Base-by-base conservation (phyloP, 2,329 filamentous ascomycete species). In the Anthostomella pinea region DNA sequence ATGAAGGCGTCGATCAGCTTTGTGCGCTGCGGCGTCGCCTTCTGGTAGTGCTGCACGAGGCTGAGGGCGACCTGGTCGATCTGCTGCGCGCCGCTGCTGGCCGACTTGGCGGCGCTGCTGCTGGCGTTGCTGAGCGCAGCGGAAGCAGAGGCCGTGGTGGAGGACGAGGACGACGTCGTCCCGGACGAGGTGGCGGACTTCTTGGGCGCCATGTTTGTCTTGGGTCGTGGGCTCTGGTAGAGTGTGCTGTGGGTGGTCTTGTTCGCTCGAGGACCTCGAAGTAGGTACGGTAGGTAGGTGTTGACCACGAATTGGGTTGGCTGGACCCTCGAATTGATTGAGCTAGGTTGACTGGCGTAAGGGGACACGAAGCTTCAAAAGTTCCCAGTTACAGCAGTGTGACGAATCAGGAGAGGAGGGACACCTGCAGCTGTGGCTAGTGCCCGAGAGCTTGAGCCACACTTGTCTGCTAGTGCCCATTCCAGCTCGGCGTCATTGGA, bases 1-100 rank as follows among this genome's bases (percentile, higher is more conserved):
- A 98, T 82, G 64, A 98, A 98, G 22, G 78, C 77, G 64, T 98
- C 93, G 45, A 97, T 77, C 44, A 98, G 77, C 76, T 95, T 93
- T 30, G 85, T 91, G 46, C 91, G 81, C 73, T 95, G 90, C 30
- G 91, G 82, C 28, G 93, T 98, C 52, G 81, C 75, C 51, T 83
- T 70, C 37, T 83, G 63, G 66, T 98, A 98, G 65, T 87, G 81
- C 53, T 81, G 70, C 76, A 83, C 85, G 51, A 96, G 73, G 58
- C 81, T 81, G 38, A 73, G 54, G 27, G 82, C 69, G 48, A 94
- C 85, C 54, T 83, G 71, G 57, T 71, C 59, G 66, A 71, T 71
- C 49, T 59, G 64, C 45, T 59, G 55, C 9, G 37, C 30, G n/a
- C n/a, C n/a, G n/a, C n/a, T n/a, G 27, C 15, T 27, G 24, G 27